A percentile compares a stretch with the other conserved stretches of the same genome.
Evolutionary conservation across 140 eudicot species (phyloP).

Genomic region (Ambrosia hybrid): DNA sequence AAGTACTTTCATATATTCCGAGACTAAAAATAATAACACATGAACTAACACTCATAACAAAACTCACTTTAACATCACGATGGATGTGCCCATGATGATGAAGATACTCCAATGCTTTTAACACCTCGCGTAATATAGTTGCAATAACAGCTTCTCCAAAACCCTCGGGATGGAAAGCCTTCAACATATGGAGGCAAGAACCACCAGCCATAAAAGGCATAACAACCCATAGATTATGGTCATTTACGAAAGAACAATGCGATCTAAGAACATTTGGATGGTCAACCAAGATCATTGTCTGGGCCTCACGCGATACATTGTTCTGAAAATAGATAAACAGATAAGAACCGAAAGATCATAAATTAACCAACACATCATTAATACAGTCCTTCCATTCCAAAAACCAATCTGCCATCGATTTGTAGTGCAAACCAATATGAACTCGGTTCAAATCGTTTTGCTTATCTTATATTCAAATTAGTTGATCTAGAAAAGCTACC

Average conservation of each 20-base stretch:
- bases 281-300: conserved; percentile 76
- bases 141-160: conserved; percentile 83
- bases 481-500: neutral
- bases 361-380: conserved; percentile 1
- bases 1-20: neutral
- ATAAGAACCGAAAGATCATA: conserved; percentile 1
- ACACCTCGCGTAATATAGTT: conserved; percentile 74
- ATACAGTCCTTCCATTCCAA: neutral
- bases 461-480: neutral
- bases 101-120: conserved; percentile 88
- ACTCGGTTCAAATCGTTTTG: neutral
- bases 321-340: conserved; percentile 32
- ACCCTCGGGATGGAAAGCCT: conserved; percentile 72
- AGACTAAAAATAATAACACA: no score
- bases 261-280: conserved; percentile 75
- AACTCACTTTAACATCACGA: conserved; percentile 73
- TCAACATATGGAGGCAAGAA: conserved; percentile 79
- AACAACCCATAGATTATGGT: conserved; percentile 77
- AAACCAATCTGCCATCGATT: conserved; percentile 5
- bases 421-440: conserved; percentile 2
- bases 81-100: conserved; percentile 91
- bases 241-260: conserved; percentile 72
- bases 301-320: conserved; percentile 70
- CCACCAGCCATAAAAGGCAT: conserved; percentile 96
- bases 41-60: neutral